Evolutionary conservation across 2,329 filamentous ascomycete species (phyloP), one percentile per base, ranked within the genome.

Genomic region (Periglandula ipomoeae): DNA sequence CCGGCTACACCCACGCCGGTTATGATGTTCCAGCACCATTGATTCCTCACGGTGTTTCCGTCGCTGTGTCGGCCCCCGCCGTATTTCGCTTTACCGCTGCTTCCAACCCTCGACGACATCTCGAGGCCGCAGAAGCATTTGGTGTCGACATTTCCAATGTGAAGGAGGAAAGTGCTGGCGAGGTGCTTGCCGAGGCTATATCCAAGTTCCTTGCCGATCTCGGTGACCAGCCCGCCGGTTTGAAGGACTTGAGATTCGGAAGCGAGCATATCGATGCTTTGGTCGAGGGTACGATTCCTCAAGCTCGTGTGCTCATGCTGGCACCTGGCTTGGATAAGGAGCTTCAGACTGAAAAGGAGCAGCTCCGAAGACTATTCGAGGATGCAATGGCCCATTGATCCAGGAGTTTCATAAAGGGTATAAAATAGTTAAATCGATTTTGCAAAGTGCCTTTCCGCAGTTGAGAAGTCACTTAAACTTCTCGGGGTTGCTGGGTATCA

Each of bases 41-140:
- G 59, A 97, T 98, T 61, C 93, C 93, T 0, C 93, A 98, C 65
- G 93, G 93, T 47, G 93, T 98, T 22, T 91, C 86, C 1, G 93
- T 98, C 1, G 93, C 90, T 3, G 91, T 97, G 6, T 91, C 89
- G 0, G 89, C 91, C 0, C 91, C 93, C 0, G 87, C 91, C 1
- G 91, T 97, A 1, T 98, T 97, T 78, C 82, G 81, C 26, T 97
- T 97, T 69, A 98, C 91, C 0, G 91, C 77, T 0, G 78, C 91
- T 1, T 93, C 87, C 1, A 97, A 97, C 62, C 93, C 93, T 0
- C 89, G 95, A 47, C 82, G 93, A 9, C 93, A 98, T 70, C 71
- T 98, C 32, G 81, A 83, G 4, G 93, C 91, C 0, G 91, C 93
- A 0, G 89, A 95, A 65, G 82, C 79, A 0, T 97, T 98, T 56